Conservation (phyloP, 164 flowering plant species). For the Kingdonia uniflora region DNA sequence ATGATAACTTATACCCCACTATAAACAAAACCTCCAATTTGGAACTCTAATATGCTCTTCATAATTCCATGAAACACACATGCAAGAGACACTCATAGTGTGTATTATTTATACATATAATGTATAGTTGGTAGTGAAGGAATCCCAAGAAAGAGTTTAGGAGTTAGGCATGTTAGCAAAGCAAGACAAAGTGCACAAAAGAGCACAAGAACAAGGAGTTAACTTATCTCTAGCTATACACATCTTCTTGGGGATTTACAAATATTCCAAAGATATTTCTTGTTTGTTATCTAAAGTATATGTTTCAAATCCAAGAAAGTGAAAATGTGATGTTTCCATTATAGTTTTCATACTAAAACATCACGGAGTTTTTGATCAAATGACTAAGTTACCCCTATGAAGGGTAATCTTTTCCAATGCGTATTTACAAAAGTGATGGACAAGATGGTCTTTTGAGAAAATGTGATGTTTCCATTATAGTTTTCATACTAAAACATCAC, state of each 20-base stretch:
- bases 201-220: not conserved
- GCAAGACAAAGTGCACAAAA: slow-evolving; percentile 11
- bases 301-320: slow-evolving; percentile 20
- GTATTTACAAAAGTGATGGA: too few relatives aligned
- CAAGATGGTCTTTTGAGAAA: too few relatives aligned
- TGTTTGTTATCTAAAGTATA: slow-evolving; percentile 13
- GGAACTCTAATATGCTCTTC: slow-evolving; percentile 1
- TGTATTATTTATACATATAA: not conserved
- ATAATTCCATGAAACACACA: not conserved
- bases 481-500: too few relatives aligned
- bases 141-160: slow-evolving; percentile 51
- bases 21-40: slow-evolving; percentile 11
- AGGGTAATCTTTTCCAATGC: too few relatives aligned
- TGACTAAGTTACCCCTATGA: too few relatives aligned
- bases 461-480: too few relatives aligned
- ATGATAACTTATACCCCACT: not conserved
- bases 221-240: slow-evolving; percentile 18
- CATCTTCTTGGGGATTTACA: slow-evolving; percentile 48
- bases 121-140: slow-evolving; percentile 18
- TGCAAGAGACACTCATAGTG: not conserved
- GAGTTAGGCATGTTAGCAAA: slow-evolving; percentile 56
- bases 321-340: too few relatives aligned
- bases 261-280: slow-evolving; percentile 33
- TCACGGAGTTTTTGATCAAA: too few relatives aligned
- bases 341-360: too few relatives aligned